phyloP scores from a whole-genome alignment of 257 asterid species.

The Perilla frutescens region DNA sequence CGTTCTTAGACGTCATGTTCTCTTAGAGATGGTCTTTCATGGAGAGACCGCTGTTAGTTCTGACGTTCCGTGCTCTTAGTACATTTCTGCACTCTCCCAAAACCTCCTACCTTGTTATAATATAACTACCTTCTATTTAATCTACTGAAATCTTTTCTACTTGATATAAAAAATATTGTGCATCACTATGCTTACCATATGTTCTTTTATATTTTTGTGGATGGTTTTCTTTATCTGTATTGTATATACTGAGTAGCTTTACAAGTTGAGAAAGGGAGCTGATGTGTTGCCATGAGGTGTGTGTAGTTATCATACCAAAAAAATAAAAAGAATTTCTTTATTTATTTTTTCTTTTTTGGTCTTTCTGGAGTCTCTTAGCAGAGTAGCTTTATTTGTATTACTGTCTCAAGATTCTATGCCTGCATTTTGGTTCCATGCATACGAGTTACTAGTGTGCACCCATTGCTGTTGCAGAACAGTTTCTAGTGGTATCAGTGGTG shows the following conservation, averaged over 20 bases:
- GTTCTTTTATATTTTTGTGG: neutral
- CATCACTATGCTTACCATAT: neutral
- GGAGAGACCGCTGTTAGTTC: neutral
- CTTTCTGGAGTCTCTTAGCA: constrained; percentile 6
- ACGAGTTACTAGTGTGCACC: constrained; percentile 33
- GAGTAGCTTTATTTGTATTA: neutral
- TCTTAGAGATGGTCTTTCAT: constrained; percentile 4
- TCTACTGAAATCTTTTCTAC: neutral
- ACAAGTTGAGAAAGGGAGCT: neutral
- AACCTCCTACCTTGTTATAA: neutral
- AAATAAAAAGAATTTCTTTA: neutral
- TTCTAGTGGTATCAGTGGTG: constrained; percentile 99
- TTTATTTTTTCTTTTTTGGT: neutral
- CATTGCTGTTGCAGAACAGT: constrained; percentile 87
- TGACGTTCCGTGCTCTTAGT: neutral
- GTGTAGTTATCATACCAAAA: neutral
- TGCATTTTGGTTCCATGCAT: constrained; percentile 31
- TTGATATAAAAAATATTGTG: neutral
- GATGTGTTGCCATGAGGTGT: neutral
- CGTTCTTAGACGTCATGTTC: neutral
- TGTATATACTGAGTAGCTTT: neutral
- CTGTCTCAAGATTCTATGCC: constrained; percentile 11
- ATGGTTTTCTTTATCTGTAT: neutral
- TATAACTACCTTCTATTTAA: constrained; percentile 7
- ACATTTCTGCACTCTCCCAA: constrained; percentile 13